Percentiles rank a stretch among this genome's conserved stretches.
Evolutionary conservation across 2,329 filamentous ascomycete species (phyloP).

Genomic region (Phyllosticta citrichinensis): DNA sequence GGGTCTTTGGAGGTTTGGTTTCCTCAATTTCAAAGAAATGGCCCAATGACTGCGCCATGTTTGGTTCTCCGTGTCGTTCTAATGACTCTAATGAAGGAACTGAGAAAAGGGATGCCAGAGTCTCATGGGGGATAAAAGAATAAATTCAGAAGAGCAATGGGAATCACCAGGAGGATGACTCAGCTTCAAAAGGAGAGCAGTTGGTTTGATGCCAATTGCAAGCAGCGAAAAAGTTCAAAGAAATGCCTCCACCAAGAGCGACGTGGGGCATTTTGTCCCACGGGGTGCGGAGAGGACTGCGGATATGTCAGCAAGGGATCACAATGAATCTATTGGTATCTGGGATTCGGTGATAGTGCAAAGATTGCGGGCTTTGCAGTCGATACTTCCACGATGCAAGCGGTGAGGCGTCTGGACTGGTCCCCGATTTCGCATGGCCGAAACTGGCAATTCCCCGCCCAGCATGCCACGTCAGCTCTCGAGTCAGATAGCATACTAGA

Average conservation of each 20-base stretch:
- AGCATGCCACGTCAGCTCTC: neutral
- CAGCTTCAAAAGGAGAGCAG: neutral
- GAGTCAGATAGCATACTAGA: neutral
- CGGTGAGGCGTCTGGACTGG: neutral
- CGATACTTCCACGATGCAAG: neutral
- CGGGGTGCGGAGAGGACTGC: neutral
- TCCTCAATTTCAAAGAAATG: conserved; percentile 3
- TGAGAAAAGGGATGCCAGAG: neutral
- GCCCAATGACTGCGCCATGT: neutral
- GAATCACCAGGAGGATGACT: neutral
- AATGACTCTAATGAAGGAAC: neutral
- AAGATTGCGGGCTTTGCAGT: neutral
- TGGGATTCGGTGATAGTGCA: neutral
- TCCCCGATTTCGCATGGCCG: neutral
- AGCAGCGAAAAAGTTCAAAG: neutral
- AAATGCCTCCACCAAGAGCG: neutral
- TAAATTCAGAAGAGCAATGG: neutral
- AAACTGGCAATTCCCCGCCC: neutral
- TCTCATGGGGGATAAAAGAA: neutral
- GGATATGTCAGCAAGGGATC: neutral
- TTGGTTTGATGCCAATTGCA: neutral
- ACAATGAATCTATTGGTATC: neutral
- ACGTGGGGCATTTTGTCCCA: neutral
- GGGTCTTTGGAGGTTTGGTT: neutral
- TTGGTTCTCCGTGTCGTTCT: neutral